These are phyloP conservation scores for Kluyveromyces marxianus DNA, from an alignment of 1,139 yeast species.

Conservation along the genomic window DNA sequence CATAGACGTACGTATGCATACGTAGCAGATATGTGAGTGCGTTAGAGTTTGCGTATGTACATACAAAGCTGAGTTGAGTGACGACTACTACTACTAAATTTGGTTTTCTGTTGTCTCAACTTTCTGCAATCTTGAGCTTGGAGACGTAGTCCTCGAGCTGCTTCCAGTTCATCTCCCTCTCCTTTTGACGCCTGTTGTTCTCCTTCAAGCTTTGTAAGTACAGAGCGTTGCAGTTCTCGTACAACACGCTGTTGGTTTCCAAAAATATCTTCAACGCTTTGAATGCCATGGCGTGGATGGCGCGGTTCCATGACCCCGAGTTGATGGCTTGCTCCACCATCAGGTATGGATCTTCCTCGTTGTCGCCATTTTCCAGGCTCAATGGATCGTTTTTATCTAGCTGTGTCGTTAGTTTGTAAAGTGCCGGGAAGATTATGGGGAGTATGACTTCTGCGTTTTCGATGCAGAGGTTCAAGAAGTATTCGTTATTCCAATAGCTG, in stretches of 20 bases:
- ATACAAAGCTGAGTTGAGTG: background rate
- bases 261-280: conserved; percentile 86
- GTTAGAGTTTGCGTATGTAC: background rate
- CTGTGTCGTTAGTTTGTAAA: conserved; percentile 68
- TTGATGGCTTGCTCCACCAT: conserved; percentile 33
- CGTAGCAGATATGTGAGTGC: too few relatives aligned
- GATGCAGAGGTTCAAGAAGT: conserved; percentile 80
- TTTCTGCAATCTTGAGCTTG: conserved; percentile 27
- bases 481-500: conserved; percentile 92
- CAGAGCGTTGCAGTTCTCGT: conserved; percentile 84
- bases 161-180: conserved; percentile 70
- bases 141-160: conserved; percentile 58
- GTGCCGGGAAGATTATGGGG: conserved; percentile 85
- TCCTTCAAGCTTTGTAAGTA: conserved; percentile 44
- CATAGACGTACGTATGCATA: too few relatives aligned
- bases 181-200: conserved; percentile 31
- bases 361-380: conserved; percentile 32
- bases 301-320: conserved; percentile 69
- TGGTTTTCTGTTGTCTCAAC: background rate
- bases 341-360: conserved; percentile 29
- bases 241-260: conserved; percentile 87
- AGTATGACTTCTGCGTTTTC: conserved; percentile 87
- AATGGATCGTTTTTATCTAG: conserved; percentile 34
- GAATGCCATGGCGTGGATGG: conserved; percentile 84
- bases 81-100: too few relatives aligned